Evolutionary conservation across 768 basidiomycete genomes (phyloP), one percentile per base, ranked within the genome.

Genomic region (Suillus variegatus): DNA sequence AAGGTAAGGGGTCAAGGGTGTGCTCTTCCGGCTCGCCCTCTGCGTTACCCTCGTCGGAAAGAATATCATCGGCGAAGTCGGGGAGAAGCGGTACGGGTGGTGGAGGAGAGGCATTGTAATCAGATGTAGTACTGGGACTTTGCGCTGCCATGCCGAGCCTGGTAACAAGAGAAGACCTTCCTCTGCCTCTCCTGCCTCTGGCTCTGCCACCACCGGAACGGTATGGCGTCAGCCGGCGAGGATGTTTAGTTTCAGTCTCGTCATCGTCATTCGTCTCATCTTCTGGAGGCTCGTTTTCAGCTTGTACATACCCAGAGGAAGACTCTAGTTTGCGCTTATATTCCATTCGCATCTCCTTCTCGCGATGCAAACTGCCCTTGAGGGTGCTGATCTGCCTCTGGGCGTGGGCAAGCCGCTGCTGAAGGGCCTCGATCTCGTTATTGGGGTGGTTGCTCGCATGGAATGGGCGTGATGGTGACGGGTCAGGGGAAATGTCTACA

Each of bases 331-430:
- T 83, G 64, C 87, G 80, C 71, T 79, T 81, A 65, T 86, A 86
- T 62, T 90, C 89, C 73, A 93, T 85, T 41, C 90, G 86, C 63
- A 88, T 79, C 79, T 93, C 90, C 79, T 94, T 95, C 84, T 95
- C 94, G 65, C 93, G 83, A 71, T 88, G 86, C 61, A 95, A 75
- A 1, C 89, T 88, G 57, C 89, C 86, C 72, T 93, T 92, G 66
- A 95, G 85, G 18, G 93, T 94, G 67, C 82, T 85, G 71, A 95
- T 89, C 72, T 94, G 93, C 66, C 94, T 82, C 75, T 95, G 93
- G 5, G 94, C 92, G 75, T 95, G 93, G 13, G 92, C 90, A 43
- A 95, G 82, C 35, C 89, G 83, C 72, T 94, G 90, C 66, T 93
- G 89, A 16, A 95, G 79, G 0, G 88, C 86, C 70, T 95, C 93